Evolutionary conservation across 2,329 filamentous ascomycete species (phyloP), one percentile per base, ranked within the genome.

Genomic region (Aspergillus bombycis): DNA sequence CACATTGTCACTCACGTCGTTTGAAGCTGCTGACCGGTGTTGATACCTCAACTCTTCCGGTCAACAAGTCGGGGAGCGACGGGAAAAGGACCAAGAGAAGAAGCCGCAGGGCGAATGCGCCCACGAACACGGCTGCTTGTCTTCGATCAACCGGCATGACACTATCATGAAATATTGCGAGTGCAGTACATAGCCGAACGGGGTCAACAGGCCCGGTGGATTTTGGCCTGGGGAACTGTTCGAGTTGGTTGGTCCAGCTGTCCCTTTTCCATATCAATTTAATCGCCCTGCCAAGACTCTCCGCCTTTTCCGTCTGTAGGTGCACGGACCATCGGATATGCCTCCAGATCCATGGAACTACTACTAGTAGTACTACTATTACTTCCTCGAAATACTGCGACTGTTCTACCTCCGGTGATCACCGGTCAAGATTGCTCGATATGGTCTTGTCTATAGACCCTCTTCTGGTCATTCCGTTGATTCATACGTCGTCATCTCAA

Each of bases 21-120:
- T 98, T 98, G 86, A 97, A 99, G 86, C 94, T 97, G 71, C 93
- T 97, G 54, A 98, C 91, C 45, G 95, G 94, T 26, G 95, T 99
- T 52, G 95, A 97, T 73, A 99, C 91, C 83, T 99, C 95, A 72
- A 97, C 95, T 75, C 95, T 91, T 68, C 91, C 91, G 23, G 93
- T 95, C 66, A 99, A 85, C 66, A 97, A 85, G 76, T 93, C 89
- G 58, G 94, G 92, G 46, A 99, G 84, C 43, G 87, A 87, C 66
- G 95, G 94, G 75, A 97, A 97, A 62, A 89, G 84, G 63, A 89
- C 83, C 76, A 93, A 94, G 59, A 98, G 86, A 61, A 92, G 80
- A 64, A 98, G 84, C 70, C 95, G 89, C 70, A 98, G 83, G 66
- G 89, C 85, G 61, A 91, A 89, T 63, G 94, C 94, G 58, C 88